A percentile compares a stretch with the other conserved stretches of the same genome.
These are phyloP conservation scores for Cladophialophora chaetospira DNA, from an alignment of 2,329 filamentous ascomycete species.

Conservation along the genomic window DNA sequence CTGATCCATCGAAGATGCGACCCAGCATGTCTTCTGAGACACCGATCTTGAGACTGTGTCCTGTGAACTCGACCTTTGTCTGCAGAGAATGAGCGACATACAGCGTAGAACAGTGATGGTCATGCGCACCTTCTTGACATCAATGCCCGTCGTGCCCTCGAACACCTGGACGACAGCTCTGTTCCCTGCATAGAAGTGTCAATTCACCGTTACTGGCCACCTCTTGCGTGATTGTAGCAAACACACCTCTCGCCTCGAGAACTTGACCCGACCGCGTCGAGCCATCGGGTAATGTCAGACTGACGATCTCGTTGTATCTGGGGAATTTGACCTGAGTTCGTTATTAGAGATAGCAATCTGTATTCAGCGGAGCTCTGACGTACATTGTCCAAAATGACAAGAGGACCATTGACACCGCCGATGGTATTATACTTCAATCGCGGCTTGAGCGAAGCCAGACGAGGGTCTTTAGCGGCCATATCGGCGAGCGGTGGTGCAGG, in stretches of 20 bases:
- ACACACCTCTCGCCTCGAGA: constrained; percentile 88
- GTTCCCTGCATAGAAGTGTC: constrained; percentile 62
- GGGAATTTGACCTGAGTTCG: constrained; percentile 85
- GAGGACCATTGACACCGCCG: constrained; percentile 93
- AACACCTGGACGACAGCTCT: constrained; percentile 98
- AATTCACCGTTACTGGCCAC: constrained; percentile 13
- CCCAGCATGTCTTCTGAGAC: constrained; percentile 99
- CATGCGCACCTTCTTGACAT: constrained; percentile 85
- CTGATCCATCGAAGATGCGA: constrained; percentile 97
- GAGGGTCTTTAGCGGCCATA: constrained; percentile 44
- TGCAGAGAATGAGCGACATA: constrained; percentile 44
- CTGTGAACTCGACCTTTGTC: constrained; percentile 97
- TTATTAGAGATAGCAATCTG: constrained; percentile 26
- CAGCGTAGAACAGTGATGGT: constrained; percentile 5
- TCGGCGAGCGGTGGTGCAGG: constrained; percentile 15
- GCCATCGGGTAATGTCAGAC: constrained; percentile 92
- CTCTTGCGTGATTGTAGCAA: constrained; percentile 1
- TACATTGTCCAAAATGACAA: constrained; percentile 97
- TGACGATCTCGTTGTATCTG: constrained; percentile 96
- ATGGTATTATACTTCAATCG: constrained; percentile 96
- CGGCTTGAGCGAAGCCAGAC: constrained; percentile 61
- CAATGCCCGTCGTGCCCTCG: constrained; percentile 93
- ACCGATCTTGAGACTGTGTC: constrained; percentile 95
- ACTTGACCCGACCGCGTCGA: constrained; percentile 92
- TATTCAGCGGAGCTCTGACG: constrained; percentile 39